Evolutionary conservation across 208 protist species (phyloP), one percentile per base, ranked within the genome.

Genomic region (Trichomonas vaginalis): DNA sequence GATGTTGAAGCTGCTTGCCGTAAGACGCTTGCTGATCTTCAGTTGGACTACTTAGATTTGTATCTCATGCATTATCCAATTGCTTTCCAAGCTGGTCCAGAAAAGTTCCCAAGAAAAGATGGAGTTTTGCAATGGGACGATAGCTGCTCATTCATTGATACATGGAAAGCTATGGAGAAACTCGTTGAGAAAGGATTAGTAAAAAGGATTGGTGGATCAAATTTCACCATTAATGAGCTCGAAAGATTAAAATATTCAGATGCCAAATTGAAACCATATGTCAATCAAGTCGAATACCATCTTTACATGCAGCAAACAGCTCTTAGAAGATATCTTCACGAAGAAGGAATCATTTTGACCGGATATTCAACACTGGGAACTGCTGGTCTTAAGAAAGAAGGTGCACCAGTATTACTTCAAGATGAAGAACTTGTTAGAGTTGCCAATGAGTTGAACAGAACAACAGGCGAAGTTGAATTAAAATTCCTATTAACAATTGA

Each of bases 41-140:
- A 96, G 9, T 21, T 96, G 2, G 96, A 95, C 95, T 96, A 96
- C 95, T 70, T 96, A 27, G 96, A 96, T 56, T 21, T 96, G 1
- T 96, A 96, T 23, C 27, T 79, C 4, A 86, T 79, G 14, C 82
- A 88, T 48, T 47, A 47, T 32, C 79, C 79, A 9, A n/a, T 80
- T 37, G 62, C 62, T 37, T 80, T 80, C 32, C 12, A 80, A 80
- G 32, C 12, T 37, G 62, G 62, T 12, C 12, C 12, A 37, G 62
- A 80, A 9, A 80, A 37, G 4, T 80, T 80, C 62, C 62, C 62
- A n/a, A 17, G 32, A n/a, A 80, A 80, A 9, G 62, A 80, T 37
- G 32, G 49, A 56, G 15, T 56, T 21, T 15, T 56, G 8, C 49
- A 56, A 35, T 17, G 12, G 23, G 27, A 80, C 17, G 49, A 61